Percentiles rank a stretch among this genome's conserved stretches.
Conservation (phyloP, 1,139 yeast species). For the Protomyces macrosporus region DNA sequence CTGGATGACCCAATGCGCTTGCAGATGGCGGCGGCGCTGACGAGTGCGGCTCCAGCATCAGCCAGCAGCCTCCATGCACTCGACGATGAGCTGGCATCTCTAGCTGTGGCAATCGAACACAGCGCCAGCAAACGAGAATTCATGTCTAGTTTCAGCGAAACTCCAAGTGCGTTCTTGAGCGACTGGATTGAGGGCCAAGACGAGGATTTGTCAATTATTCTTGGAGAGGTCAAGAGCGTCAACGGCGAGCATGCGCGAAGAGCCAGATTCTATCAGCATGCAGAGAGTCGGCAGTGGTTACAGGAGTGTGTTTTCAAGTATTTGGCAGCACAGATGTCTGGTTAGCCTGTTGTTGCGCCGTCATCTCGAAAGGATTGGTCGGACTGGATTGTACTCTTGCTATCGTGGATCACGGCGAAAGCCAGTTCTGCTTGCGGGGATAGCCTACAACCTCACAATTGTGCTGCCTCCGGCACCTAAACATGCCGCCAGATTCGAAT, state of each 20-base stretch:
- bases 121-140: conserved; percentile 64
- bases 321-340: conserved; percentile 23
- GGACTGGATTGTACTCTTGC: too few relatives aligned
- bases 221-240: conserved; percentile 65
- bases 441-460: too few relatives aligned
- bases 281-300: conserved; percentile 27
- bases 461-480: too few relatives aligned
- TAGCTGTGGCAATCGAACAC: conserved; percentile 61
- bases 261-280: conserved; percentile 31
- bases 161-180: conserved; percentile 71
- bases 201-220: conserved; percentile 65
- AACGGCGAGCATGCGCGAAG: conserved; percentile 83
- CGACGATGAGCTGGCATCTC: conserved; percentile 57
- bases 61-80: conserved; percentile 43
- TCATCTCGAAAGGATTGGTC: too few relatives aligned
- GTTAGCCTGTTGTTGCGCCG: too few relatives aligned
- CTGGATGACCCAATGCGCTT: conserved; percentile 55
- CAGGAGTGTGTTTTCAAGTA: conserved; percentile 33
- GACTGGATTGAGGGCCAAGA: conserved; percentile 71
- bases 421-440: too few relatives aligned
- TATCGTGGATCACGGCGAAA: too few relatives aligned
- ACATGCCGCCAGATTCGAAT: too few relatives aligned
- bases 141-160: conserved; percentile 63
- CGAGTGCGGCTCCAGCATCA: conserved; percentile 31
- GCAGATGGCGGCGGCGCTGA: conserved; percentile 36